A percentile compares a stretch with the other conserved stretches of the same genome.
Evolutionary conservation across 352 stramenopile genomes (phyloP).

Genomic region (Saprolegnia diclina): DNA sequence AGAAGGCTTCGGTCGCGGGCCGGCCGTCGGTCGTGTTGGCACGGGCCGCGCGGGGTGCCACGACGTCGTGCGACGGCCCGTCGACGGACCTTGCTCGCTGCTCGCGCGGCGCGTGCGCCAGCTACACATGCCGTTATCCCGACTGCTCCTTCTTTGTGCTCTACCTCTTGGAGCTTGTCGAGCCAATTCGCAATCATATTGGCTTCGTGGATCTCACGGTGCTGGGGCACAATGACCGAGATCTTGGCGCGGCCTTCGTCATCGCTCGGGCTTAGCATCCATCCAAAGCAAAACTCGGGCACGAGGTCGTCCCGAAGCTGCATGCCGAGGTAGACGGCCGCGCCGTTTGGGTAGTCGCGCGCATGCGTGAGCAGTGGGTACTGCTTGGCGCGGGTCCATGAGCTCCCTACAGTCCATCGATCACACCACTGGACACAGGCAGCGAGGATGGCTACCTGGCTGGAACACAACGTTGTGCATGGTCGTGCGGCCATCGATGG

Average conservation of each 20-base stretch:
- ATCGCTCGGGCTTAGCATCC: constrained; percentile 43
- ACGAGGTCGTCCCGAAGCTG: constrained; percentile 31
- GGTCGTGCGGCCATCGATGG: constrained; percentile 50
- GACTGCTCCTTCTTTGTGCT: not conserved
- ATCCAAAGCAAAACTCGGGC: constrained; percentile 47
- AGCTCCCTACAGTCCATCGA: no score
- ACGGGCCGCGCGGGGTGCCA: not conserved
- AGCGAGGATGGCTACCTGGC: constrained; percentile 22
- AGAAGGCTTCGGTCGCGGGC: constrained; percentile 47
- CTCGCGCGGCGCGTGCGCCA: constrained; percentile 1
- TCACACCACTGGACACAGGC: not conserved
- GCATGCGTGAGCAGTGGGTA: constrained; percentile 42
- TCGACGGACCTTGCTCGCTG: not conserved
- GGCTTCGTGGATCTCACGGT: constrained; percentile 29
- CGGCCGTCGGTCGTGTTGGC: not conserved
- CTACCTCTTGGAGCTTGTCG: constrained; percentile 1
- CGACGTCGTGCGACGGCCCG: not conserved
- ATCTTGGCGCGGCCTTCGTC: constrained; percentile 30
- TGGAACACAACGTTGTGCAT: constrained; percentile 40
- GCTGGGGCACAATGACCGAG: constrained; percentile 43
- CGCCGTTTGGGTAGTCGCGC: constrained; percentile 56
- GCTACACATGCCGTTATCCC: constrained; percentile 37
- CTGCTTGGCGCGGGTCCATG: constrained; percentile 11
- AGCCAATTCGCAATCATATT: not conserved
- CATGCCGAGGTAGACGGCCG: constrained; percentile 40